phyloP scores from a whole-genome alignment of 257 asterid genomes.

The Rauvolfia tetraphylla region DNA sequence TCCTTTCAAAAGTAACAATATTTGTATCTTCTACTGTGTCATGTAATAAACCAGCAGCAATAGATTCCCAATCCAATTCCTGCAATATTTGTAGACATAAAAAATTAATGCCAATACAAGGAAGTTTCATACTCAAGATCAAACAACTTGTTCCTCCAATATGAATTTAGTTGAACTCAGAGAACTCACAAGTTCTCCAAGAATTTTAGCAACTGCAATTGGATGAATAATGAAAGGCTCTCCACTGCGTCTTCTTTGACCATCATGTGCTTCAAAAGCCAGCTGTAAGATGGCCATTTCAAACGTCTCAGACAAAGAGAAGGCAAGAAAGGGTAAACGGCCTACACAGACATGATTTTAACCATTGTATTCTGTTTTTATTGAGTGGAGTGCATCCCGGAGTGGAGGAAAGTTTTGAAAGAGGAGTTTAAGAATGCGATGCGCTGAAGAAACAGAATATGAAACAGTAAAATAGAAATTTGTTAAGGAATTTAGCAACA shows the following conservation, averaged over 20 bases:
- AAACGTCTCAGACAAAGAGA: not conserved
- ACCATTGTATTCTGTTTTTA: not conserved
- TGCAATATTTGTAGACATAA: slow-evolving; percentile 25
- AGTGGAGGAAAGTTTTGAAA: not conserved
- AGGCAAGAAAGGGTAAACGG: not conserved
- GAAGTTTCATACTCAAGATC: slow-evolving; percentile 7
- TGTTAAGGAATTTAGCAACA: not conserved
- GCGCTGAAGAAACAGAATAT: slow-evolving; percentile 2
- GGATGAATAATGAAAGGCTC: slow-evolving; percentile 93
- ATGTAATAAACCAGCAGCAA: slow-evolving; percentile 93
- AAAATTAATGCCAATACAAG: slow-evolving; percentile 11
- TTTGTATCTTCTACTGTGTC: slow-evolving; percentile 91
- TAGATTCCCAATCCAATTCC: slow-evolving; percentile 96
- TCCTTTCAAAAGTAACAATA: slow-evolving; percentile 76
- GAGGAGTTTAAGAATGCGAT: not conserved
- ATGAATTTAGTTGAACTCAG: slow-evolving; percentile 7
- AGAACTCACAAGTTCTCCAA: slow-evolving; percentile 80
- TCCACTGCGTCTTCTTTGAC: slow-evolving; percentile 96
- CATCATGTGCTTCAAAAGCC: slow-evolving; percentile 95
- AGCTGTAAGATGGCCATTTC: slow-evolving; percentile 27
- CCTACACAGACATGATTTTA: not conserved
- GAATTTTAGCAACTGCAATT: slow-evolving; percentile 93
- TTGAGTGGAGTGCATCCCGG: not conserved
- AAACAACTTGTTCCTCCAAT: not conserved
- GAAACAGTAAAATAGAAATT: not conserved